Conservation (phyloP, 108 stramenopile genomes). For the Cyclostephanos invisitatus region DNA sequence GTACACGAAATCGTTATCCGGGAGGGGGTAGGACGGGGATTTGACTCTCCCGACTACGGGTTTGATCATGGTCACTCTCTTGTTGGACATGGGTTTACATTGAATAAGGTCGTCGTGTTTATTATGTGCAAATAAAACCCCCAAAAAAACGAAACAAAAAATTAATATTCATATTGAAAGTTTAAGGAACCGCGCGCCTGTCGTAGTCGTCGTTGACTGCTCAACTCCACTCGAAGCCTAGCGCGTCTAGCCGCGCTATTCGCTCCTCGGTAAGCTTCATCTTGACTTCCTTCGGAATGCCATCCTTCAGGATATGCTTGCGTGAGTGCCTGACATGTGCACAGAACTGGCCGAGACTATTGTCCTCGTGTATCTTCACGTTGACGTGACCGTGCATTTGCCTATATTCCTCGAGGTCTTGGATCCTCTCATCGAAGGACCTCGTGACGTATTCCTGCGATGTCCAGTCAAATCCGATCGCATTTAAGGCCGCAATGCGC, state of each 20-base stretch:
- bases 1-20: constrained; percentile 47
- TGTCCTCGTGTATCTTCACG: too few relatives aligned
- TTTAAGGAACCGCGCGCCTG: too few relatives aligned
- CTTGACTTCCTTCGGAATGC: too few relatives aligned
- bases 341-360: too few relatives aligned
- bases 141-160: neutral
- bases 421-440: too few relatives aligned
- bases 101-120: neutral
- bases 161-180: too few relatives aligned
- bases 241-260: constrained; percentile 10
- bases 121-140: neutral
- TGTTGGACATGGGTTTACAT: constrained; percentile 5
- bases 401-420: too few relatives aligned
- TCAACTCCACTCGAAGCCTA: constrained; percentile 12
- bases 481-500: too few relatives aligned
- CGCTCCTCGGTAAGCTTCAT: constrained; percentile 19
- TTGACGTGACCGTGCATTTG: too few relatives aligned
- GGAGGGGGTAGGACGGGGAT: constrained; percentile 39
- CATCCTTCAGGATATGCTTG: neutral
- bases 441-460: too few relatives aligned
- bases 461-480: too few relatives aligned
- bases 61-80: constrained; percentile 49
- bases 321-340: neutral
- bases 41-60: constrained; percentile 47
- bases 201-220: neutral